Evolutionary conservation across 2,329 filamentous ascomycete species (phyloP), one percentile per base, ranked within the genome.

Genomic region (Penicillium sp.): DNA sequence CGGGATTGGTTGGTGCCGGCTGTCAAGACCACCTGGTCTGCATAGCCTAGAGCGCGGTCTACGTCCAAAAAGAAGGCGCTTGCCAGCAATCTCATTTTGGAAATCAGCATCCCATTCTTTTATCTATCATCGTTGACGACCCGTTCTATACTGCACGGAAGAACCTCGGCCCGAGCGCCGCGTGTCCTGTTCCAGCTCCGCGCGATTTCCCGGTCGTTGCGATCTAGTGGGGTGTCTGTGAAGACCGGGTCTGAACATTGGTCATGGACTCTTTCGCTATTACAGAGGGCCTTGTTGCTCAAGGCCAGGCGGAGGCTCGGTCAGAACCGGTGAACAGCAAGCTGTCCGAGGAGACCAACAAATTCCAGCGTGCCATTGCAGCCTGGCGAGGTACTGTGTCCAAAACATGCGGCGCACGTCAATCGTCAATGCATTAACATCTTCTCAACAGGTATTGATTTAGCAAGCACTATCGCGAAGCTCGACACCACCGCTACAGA

Each of bases 401-500:
- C 16, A 22, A 18, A 9, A 33, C n/a, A n/a, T n/a, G 15, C 7
- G 25, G 36, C 27, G 15, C 16, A 29, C 5, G 6, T 27, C 23
- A 17, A 2, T 8, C 28, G 12, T 4, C 12, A n/a, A n/a, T n/a
- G n/a, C n/a, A 35, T 16, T 45, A 36, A 43, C 49, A 33, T 10
- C 18, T 4, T 31, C 14, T 10, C 5, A 41, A 28, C 56, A 95
- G 89, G 81, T 55, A 86, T 98, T 63, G 87, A 95, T 62, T 75
- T 98, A 41, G 84, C 85, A 32, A 80, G 77, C 15, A 78, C 96
- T 49, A 79, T 95, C 45, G 83, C 87, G 20, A 85, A 77, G 50
- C 81, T 98, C 47, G 92, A 98, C 66, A 84, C 82, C 42, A 90
- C 88, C 3, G 92, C 92, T n/a, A 90, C 89, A 8, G 92, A 96